Percentiles rank a stretch among this genome's conserved stretches.
Evolutionary conservation across 192 early-diverging fungal genomes (phyloP).

Genomic region (Lunasporangiospora selenospora): DNA sequence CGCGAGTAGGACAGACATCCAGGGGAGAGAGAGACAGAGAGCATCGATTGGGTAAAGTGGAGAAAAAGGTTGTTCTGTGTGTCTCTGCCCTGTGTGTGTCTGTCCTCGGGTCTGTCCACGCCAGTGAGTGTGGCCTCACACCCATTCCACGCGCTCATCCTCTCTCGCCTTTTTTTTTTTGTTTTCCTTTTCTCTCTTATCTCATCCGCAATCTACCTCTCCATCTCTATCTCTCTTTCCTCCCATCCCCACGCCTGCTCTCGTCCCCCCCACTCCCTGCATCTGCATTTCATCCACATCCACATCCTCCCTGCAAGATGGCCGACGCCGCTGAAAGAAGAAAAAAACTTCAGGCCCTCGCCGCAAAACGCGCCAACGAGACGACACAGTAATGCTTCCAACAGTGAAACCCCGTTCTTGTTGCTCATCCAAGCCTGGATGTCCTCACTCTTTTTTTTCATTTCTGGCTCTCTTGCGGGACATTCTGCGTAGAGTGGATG

Average conservation of each 20-base stretch:
- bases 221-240: background rate
- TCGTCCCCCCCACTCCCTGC: too few species aligned
- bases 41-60: background rate
- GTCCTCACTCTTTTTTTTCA: background rate
- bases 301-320: slow-evolving; percentile 9
- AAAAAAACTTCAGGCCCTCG: slow-evolving; percentile 33
- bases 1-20: background rate
- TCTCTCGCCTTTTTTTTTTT: slow-evolving; percentile 4
- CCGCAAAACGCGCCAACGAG: slow-evolving; percentile 32
- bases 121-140: too few species aligned
- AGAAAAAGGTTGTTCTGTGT: background rate
- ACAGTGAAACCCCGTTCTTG: background rate
- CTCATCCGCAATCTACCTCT: background rate
- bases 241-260: background rate
- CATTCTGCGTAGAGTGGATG: background rate
- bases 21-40: background rate
- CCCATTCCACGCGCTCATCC: too few species aligned
- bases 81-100: too few species aligned
- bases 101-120: too few species aligned
- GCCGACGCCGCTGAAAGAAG: slow-evolving; percentile 35
- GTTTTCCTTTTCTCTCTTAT: background rate
- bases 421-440: background rate
- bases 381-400: slow-evolving; percentile 18
- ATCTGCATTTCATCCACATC: too few species aligned
- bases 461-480: background rate